Evolutionary conservation across 257 asterid species (phyloP), one percentile per base, ranked within the genome.

Genomic region (Euphrasia confusa): DNA sequence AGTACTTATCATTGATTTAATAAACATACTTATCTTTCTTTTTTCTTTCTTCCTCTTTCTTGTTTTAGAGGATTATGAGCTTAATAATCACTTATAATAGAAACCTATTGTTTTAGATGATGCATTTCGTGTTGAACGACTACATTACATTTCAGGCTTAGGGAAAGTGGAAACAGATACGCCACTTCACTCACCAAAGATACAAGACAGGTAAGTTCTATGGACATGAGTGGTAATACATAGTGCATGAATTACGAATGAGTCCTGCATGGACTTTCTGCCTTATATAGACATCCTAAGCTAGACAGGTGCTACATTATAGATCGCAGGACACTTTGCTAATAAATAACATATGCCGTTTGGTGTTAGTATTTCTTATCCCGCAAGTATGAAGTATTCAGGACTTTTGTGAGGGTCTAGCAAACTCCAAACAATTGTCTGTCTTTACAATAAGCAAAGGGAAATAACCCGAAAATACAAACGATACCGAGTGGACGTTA

Each of bases 161-260:
- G 95, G 97, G 58, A 79, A 84, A 76, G 90, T 87, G 79, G 83
- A 72, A 68, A 65, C 81, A 61, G 80, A 80, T 76, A 81, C 93
- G 67, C 94, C 95, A 33, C 75, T 73, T 69, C 87, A 81, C 79
- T 83, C 97, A 78, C 97, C 96, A 50, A 75, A 77, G 68, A 68
- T 37, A 53, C 73, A 74, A 69, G 69, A 62, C 76, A 83, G 95
- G 97, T 90, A 75, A 72, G 40, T 49, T 42, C 65, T 58, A 7
- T 60, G 40, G 58, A 58, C 54, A 32, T 54, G 17, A 64, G 64
- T 32, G 28, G 63, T 27, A 56, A 35, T 54, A 49, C 61, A 55
- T n/a, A 37, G 44, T 48, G 69, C 57, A 57, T 68, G 48, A 17
- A 62, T 56, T 30, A 64, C 12, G 37, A 68, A 39, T 27, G 59